A percentile compares a stretch with the other conserved stretches of the same genome.
phyloP scores from a whole-genome alignment of 257 asterid species.

The Nicotiana sylvestris region DNA sequence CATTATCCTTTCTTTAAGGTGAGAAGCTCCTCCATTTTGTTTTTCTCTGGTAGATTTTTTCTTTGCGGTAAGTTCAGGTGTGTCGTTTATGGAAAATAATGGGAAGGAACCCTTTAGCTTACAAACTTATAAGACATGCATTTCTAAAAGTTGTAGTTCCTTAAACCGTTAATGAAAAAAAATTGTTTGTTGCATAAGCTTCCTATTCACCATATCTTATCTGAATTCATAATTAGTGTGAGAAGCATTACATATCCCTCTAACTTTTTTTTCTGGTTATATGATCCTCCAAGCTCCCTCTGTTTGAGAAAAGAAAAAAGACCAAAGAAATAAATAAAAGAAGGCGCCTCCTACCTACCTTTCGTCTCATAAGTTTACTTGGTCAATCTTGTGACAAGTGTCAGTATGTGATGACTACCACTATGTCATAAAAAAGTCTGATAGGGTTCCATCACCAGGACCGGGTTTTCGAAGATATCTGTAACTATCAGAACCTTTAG shows the following conservation, averaged over 20 bases:
- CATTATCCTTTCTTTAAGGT: not conserved
- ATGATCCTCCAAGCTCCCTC: not conserved
- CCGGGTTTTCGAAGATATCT: not conserved
- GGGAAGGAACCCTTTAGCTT: not conserved
- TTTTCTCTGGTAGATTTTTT: not conserved
- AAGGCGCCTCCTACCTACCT: not conserved
- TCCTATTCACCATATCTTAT: not conserved
- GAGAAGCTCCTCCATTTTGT: not conserved
- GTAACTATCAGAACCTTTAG: not conserved
- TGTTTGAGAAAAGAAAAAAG: not conserved
- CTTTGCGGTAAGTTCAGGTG: not conserved
- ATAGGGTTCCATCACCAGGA: not conserved
- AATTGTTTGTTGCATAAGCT: not conserved
- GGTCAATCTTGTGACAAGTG: not conserved
- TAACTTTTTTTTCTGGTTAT: not conserved
- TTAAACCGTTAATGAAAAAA: not conserved
- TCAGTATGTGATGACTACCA: not conserved
- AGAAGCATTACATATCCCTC: not conserved
- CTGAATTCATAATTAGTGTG: not conserved
- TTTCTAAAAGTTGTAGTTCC: not conserved
- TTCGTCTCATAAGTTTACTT: not conserved
- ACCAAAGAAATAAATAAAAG: not conserved
- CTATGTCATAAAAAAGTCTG: not conserved
- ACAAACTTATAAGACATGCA: not conserved
- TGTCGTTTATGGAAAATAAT: not conserved